Evolutionary conservation across 148 eudicot genomes (phyloP).

Genomic region (Rheum nobile): DNA sequence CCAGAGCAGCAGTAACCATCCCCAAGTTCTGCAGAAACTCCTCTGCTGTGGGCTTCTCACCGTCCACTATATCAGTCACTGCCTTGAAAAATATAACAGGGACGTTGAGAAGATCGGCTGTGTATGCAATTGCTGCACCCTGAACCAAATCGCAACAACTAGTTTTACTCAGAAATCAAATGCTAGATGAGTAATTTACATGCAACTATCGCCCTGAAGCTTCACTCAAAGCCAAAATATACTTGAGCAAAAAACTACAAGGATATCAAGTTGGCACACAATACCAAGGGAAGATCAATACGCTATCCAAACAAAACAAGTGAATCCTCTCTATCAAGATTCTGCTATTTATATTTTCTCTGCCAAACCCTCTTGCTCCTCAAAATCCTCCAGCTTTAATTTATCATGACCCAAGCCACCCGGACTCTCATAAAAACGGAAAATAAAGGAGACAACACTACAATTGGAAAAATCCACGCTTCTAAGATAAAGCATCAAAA

Average conservation of each 20-base stretch:
- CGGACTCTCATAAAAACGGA: not conserved
- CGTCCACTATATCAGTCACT: conserved; percentile 85
- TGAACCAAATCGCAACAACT: conserved; percentile 18
- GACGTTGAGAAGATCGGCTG: conserved; percentile 74
- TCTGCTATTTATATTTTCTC: not conserved
- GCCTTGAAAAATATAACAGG: conserved; percentile 87
- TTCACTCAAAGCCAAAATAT: no score
- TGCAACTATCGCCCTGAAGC: no score
- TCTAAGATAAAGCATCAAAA: not conserved
- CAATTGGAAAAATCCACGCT: not conserved
- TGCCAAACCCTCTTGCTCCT: not conserved
- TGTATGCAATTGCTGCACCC: conserved; percentile 96
- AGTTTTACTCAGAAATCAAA: not conserved
- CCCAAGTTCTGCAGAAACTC: conserved; percentile 76
- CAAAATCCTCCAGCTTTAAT: not conserved
- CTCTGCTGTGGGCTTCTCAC: conserved; percentile 81
- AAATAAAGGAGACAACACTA: not conserved
- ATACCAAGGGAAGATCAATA: not conserved
- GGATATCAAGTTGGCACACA: no score
- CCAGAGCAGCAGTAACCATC: conserved; percentile 63
- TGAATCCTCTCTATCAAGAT: not conserved
- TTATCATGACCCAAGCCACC: not conserved
- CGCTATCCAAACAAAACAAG: not conserved
- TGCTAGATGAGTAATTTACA: not conserved
- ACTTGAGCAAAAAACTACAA: no score